phyloP scores from a whole-genome alignment of 148 eudicot genomes.

The Chenopodium suecicum region DNA sequence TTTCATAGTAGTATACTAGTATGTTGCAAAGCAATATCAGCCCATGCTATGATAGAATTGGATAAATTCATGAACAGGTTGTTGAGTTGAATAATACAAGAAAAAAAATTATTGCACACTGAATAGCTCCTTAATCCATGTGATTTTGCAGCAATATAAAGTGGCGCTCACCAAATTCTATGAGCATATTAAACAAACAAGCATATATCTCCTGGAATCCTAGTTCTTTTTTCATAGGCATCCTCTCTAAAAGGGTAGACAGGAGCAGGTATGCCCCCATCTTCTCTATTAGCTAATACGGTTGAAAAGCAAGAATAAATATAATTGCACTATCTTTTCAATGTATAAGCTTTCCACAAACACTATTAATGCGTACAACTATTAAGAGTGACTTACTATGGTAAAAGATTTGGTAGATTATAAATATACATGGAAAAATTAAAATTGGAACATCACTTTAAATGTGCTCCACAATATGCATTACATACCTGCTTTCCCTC shows the following conservation, averaged over 20 bases:
- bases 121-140: background rate
- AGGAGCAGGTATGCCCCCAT: background rate
- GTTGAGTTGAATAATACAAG: too few species aligned
- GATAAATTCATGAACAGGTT: background rate
- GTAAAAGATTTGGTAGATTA: background rate
- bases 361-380: background rate
- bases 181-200: background rate
- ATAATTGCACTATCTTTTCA: too few species aligned
- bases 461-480: background rate
- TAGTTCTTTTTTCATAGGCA: background rate
- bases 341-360: background rate
- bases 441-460: background rate
- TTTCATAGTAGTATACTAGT: background rate
- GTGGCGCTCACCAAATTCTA: background rate
- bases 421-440: background rate
- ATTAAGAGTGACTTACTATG: background rate
- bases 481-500: constrained; percentile 74
- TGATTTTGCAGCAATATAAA: background rate
- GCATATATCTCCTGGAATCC: background rate
- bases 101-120: background rate
- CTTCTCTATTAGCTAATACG: background rate
- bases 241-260: too few species aligned
- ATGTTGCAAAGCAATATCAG: constrained; percentile 1
- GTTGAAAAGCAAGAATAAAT: too few species aligned
- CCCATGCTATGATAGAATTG: background rate